phyloP scores from a whole-genome alignment of 2,329 filamentous ascomycete species.

The Colletotrichum nymphaeae region DNA sequence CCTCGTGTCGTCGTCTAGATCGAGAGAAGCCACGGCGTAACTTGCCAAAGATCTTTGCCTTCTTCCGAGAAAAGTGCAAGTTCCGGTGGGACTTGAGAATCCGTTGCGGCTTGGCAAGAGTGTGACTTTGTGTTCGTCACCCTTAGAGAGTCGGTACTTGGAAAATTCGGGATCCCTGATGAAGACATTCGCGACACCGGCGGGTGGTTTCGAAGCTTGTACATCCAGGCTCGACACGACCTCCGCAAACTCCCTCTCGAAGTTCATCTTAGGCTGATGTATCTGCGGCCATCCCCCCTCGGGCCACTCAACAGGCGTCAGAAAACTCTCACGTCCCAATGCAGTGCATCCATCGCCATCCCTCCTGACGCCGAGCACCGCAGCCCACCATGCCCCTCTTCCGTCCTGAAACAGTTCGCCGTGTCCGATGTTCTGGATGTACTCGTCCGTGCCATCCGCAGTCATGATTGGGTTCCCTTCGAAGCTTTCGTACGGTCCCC shows the following conservation, averaged over 20 bases:
- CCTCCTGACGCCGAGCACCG: constrained; percentile 28
- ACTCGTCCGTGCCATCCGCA: constrained; percentile 30
- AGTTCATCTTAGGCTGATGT: neutral
- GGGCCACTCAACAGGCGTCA: neutral
- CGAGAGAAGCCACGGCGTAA: neutral
- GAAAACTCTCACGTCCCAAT: neutral
- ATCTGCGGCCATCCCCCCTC: neutral
- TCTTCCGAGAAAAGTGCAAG: neutral
- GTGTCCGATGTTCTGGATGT: constrained; percentile 36
- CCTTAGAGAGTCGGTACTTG: neutral
- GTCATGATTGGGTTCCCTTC: constrained; percentile 45
- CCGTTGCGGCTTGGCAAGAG: neutral
- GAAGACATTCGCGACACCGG: neutral
- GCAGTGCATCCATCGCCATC: neutral
- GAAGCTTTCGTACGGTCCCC: constrained; percentile 43
- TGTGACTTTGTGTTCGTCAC: neutral
- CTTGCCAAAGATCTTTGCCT: neutral
- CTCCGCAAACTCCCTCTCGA: neutral
- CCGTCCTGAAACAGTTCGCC: constrained; percentile 36
- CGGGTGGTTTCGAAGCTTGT: neutral
- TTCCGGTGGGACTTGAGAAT: neutral
- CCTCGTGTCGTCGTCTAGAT: neutral
- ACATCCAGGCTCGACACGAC: neutral
- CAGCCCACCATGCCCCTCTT: constrained; percentile 38
- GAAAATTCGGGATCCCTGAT: neutral